Evolutionary conservation across 2,329 filamentous ascomycete genomes (phyloP).

Genomic region (Pleurostoma richardsiae): DNA sequence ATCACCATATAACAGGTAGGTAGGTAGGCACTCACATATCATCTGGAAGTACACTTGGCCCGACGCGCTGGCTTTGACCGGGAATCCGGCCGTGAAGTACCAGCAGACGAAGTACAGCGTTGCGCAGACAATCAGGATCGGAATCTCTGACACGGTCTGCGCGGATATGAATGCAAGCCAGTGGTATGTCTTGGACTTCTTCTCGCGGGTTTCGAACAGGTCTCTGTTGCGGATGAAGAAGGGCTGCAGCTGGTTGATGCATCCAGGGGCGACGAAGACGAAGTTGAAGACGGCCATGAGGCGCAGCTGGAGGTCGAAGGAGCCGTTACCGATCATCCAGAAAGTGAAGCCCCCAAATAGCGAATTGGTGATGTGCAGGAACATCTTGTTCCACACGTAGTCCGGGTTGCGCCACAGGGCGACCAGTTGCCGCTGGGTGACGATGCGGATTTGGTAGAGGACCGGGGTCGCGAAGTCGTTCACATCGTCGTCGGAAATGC

Average conservation of each 20-base stretch:
- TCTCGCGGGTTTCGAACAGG: constrained; percentile 67
- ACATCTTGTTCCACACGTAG: constrained; percentile 58
- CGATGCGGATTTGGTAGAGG: constrained; percentile 56
- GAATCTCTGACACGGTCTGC: constrained; percentile 63
- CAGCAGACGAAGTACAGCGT: constrained; percentile 61
- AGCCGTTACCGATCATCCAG: constrained; percentile 51
- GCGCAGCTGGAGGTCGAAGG: constrained; percentile 61
- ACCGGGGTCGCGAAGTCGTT: constrained; percentile 61
- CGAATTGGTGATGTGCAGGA: constrained; percentile 1
- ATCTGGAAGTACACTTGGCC: constrained; percentile 26
- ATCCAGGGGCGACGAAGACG: constrained; percentile 65
- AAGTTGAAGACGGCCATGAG: constrained; percentile 76
- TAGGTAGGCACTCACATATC: neutral
- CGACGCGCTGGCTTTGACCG: constrained; percentile 25
- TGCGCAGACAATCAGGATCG: constrained; percentile 61
- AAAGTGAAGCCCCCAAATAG: constrained; percentile 68
- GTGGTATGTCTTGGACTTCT: constrained; percentile 71
- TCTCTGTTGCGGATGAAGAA: constrained; percentile 60
- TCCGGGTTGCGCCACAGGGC: constrained; percentile 62
- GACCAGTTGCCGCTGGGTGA: constrained; percentile 56
- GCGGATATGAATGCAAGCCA: constrained; percentile 67
- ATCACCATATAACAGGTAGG: neutral
- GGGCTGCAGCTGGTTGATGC: constrained; percentile 74
- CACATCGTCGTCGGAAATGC: constrained; percentile 1
- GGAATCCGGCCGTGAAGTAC: constrained; percentile 70